These are phyloP conservation scores for Dendrobium huoshanense DNA, from an alignment of 106 monocot species.

Conservation along the genomic window DNA sequence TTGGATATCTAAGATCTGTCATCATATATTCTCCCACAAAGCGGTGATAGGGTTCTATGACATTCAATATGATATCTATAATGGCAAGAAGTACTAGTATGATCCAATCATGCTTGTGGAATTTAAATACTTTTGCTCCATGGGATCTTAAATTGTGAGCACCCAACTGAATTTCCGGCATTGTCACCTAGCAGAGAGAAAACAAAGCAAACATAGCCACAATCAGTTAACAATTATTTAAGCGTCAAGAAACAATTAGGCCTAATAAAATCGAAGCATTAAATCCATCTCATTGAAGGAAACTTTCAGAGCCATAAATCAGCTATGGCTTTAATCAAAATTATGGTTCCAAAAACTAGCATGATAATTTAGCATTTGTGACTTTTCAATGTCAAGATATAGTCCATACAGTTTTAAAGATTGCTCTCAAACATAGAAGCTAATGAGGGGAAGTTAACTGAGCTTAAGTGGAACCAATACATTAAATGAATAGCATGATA, in stretches of 20 bases:
- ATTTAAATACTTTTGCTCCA: conserved; percentile 29
- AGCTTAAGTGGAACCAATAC: too few species aligned
- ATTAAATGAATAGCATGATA: too few species aligned
- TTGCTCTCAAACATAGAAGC: too few species aligned
- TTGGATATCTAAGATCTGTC: conserved; percentile 61
- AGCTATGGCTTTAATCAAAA: too few species aligned
- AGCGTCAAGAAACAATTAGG: not conserved
- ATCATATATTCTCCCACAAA: conserved; percentile 59
- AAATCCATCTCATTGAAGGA: too few species aligned
- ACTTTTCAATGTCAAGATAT: too few species aligned
- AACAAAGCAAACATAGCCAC: too few species aligned
- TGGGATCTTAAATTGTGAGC: conserved; percentile 31
- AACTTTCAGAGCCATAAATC: not conserved
- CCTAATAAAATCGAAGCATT: too few species aligned
- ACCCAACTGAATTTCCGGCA: conserved; percentile 23
- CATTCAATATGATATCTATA: conserved; percentile 28
- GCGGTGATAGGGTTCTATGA: conserved; percentile 52
- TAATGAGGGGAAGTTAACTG: too few species aligned
- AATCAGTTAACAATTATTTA: not conserved
- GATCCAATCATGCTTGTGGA: conserved; percentile 50
- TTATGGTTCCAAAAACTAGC: too few species aligned
- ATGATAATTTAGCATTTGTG: too few species aligned
- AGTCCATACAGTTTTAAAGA: too few species aligned
- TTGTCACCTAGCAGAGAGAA: not conserved
- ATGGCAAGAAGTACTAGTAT: conserved; percentile 33